Evolutionary conservation across 306 rosid species (phyloP), one percentile per base, ranked within the genome.

Genomic region (Trifolium fragiferum): DNA sequence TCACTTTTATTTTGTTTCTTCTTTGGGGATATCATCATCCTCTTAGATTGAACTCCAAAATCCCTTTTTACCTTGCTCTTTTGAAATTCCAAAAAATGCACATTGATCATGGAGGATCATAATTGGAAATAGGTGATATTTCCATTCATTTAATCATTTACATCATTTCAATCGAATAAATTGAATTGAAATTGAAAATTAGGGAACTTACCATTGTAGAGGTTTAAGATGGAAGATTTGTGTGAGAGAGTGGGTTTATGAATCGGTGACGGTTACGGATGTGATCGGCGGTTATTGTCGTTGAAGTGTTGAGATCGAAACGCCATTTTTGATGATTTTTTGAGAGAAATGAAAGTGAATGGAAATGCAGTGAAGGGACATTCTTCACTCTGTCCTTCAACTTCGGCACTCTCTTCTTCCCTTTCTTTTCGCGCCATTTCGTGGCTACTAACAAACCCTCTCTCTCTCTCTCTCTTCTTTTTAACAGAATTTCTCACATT

Each of bases 391-490:
- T 19, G 75, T 8, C 91, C 98, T 88, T 82, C 82, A 83, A 82
- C 79, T 86, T 93, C 97, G 98, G 90, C 81, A 76, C 75, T 65
- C 76, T 82, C 77, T 68, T 81, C 71, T 73, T 81, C 82, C 97
- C 96, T 80, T 80, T 66, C 43, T 83, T 84, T 91, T 86, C 98
- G 96, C 98, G 89, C 96, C 97, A 86, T 82, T 78, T 81, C 76
- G 88, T 88, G 97, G 97, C 79, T 80, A 66, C 87, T 21, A 84
- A 74, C 78, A 54, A 49, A 77, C 79, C 51, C 77, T 64, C 77
- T 80, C 38, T 75, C 72, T 59, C 44, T 37, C 73, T n/a, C n/a
- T n/a, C 70, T 33, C 40, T 57, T 60, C 66, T 68, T 21, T 20
- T 18, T 7, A 35, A 35, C 40, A 7, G 1, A 37, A 37, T 37